Evolutionary conservation across 2,329 filamentous ascomycete species (phyloP), one percentile per base, ranked within the genome.

Genomic region (Cladophialophora exuberans): DNA sequence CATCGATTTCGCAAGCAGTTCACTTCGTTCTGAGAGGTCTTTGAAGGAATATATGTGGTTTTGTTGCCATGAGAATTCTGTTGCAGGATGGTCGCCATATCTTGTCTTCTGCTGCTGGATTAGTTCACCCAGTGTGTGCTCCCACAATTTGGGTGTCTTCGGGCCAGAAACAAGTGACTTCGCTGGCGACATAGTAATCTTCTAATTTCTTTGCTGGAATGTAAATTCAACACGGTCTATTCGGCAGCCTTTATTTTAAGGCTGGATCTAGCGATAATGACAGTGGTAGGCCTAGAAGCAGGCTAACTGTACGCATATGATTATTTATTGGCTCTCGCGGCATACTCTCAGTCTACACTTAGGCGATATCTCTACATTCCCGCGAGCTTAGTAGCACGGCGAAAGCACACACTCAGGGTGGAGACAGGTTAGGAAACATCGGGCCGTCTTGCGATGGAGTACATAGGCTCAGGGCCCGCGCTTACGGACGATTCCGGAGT

Each of bases 11-110:
- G 58, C 58, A 28, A 61, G 25, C 17, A 18, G 17, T 44, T 55
- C 36, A 41, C 58, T 61, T 23, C 52, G 42, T 3, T 78, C 73
- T 69, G 97, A 89, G 6, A 97, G 82, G 3, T 78, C 78, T 43
- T 83, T 75, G 70, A 96, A 97, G 0, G 85, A 93, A 50, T 42
- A 36, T 20, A 94, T 76, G 1, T 75, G 77, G 2, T 72, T 73
- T 36, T 80, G 82, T 64, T 93, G 57, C 57, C 57, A 60, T 31
- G 57, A 22, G 22, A 60, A 57, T 2, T 25, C 23, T 22, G 36
- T 57, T 80, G 83, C 83, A 60, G 76, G 69, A 49, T 71, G 67
- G 59, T 76, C 71, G 6, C 76, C 75, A 63, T 72, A 67, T 53
- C 66, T 60, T 4, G 62, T 62, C 25, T 76, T 75, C 20, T 77